phyloP scores from a whole-genome alignment of 164 flowering plant species.

The Liriodendron chinense region DNA sequence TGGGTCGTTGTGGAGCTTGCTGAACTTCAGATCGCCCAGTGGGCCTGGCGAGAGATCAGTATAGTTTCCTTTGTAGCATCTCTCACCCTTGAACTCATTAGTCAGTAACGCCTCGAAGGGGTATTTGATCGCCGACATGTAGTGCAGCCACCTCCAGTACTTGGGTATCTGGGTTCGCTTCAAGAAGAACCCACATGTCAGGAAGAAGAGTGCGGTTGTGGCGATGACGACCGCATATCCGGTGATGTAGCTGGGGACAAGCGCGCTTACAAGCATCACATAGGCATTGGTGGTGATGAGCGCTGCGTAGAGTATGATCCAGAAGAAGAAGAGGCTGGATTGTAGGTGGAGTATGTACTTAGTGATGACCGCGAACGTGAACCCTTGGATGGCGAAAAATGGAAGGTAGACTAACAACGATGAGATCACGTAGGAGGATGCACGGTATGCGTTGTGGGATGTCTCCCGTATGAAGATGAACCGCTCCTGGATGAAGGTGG shows the following conservation, averaged over 20 bases:
- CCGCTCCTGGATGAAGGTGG: slow-evolving; percentile 75
- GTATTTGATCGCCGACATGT: slow-evolving; percentile 74
- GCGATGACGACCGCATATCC: slow-evolving; percentile 82
- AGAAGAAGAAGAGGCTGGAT: slow-evolving; percentile 41
- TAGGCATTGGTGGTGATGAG: slow-evolving; percentile 72
- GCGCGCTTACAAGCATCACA: slow-evolving; percentile 73
- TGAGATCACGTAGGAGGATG: slow-evolving; percentile 67
- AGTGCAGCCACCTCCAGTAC: slow-evolving; percentile 77
- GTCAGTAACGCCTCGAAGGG: slow-evolving; percentile 67
- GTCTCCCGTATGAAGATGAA: slow-evolving; percentile 81
- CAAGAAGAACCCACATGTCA: slow-evolving; percentile 78
- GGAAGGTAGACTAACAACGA: slow-evolving; percentile 77
- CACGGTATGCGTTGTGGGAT: slow-evolving; percentile 75
- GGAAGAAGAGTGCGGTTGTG: slow-evolving; percentile 75
- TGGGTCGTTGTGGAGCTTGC: slow-evolving; percentile 28
- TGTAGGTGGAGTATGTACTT: slow-evolving; percentile 30
- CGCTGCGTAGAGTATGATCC: slow-evolving; percentile 62
- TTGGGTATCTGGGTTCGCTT: slow-evolving; percentile 48
- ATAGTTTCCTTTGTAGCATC: slow-evolving; percentile 39
- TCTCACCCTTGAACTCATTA: slow-evolving; percentile 49
- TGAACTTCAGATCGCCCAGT: slow-evolving; percentile 43
- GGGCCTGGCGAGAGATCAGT: slow-evolving; percentile 69
- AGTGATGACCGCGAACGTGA: slow-evolving; percentile 70
- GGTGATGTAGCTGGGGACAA: slow-evolving; percentile 69
- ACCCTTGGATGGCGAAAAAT: slow-evolving; percentile 64